Conservation (phyloP, 768 basidiomycete genomes). For the Candolleomyces aberdarensis region DNA sequence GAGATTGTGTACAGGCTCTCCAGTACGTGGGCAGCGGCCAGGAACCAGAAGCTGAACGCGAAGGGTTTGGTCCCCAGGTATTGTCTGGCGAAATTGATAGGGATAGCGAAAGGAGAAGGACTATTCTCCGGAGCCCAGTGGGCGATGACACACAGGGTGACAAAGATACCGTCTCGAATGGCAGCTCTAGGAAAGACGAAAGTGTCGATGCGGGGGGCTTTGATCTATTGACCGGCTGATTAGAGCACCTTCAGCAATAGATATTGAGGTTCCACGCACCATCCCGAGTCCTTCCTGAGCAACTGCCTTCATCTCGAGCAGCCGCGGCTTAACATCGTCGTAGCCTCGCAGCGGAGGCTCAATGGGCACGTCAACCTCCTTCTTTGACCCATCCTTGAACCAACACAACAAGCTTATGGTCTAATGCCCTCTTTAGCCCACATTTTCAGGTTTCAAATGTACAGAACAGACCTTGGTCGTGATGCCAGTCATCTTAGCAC, state of each 20-base stretch:
- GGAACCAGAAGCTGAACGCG: slow-evolving; percentile 31
- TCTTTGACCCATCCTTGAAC: slow-evolving; percentile 43
- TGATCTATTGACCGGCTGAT: slow-evolving; percentile 38
- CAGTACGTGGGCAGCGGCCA: slow-evolving; percentile 35
- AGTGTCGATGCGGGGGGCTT: slow-evolving; percentile 55
- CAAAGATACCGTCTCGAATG: neutral
- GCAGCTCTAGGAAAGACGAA: slow-evolving; percentile 44
- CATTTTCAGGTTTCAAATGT: neutral
- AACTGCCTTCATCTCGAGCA: slow-evolving; percentile 76
- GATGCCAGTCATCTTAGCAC: slow-evolving; percentile 71
- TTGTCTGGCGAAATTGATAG: slow-evolving; percentile 29
- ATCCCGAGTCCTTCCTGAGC: slow-evolving; percentile 80
- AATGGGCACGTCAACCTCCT: slow-evolving; percentile 54
- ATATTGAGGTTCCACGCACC: slow-evolving; percentile 39
- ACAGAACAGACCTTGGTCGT: slow-evolving; percentile 50
- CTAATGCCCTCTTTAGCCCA: slow-evolving; percentile 29
- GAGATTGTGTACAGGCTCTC: slow-evolving; percentile 48
- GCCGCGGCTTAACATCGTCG: slow-evolving; percentile 78
- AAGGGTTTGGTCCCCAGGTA: slow-evolving; percentile 23
- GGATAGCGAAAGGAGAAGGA: slow-evolving; percentile 24
- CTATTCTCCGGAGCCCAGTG: slow-evolving; percentile 20
- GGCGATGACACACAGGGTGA: neutral
- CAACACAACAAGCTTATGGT: slow-evolving; percentile 70
- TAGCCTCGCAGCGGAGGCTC: slow-evolving; percentile 73
- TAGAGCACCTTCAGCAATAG: neutral